Base-by-base conservation (phyloP, 495 filamentous ascomycete genomes). In the Tetracladium marchalianum region DNA sequence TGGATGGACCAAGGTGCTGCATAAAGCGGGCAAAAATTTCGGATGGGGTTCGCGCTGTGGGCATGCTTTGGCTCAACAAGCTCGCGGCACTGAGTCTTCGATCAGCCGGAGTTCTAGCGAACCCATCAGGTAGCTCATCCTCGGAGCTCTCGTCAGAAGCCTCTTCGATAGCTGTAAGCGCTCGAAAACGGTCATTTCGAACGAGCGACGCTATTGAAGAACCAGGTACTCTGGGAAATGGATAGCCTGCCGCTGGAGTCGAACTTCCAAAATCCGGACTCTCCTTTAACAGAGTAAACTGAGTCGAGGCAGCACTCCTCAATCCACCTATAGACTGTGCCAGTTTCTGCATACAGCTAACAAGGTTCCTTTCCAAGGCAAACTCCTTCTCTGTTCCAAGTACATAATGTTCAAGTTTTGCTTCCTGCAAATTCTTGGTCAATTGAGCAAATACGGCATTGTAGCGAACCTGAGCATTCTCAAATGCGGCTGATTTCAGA, bases 21-120 rank as follows among this genome's bases (percentile, higher is more conserved):
- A 98, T 95, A 57, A 98, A 98, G 6, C 81, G 67, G 6, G 84
- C 78, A 55, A 96, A 96, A 41, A 96, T 88, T 31, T 90, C 85
- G 0, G 82, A 73, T 11, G 84, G 77, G 39, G 75, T 78, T 40
- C 59, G 64, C 19, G 68, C 67, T 1, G 66, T 63, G 5, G 50
- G 39, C 33, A 61, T 13, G 11, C 10, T 12, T 10, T 12, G 61
- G 44, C 39, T 59, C 44, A 54, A 11, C 35, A 43, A 50, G 37
- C 54, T 59, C 7, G 38, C 15, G 16, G 39, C 50, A 35, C 31
- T 51, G 7, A 33, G 32, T 16, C 31, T 31, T 49, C 37, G 15
- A 35, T 7, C 10, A 13, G n/a, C 22, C 19, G 16, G 35, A 45
- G 17, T 3, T 37, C 13, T 43, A 15, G 36, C 12, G 12, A 15